Evolutionary conservation across 345 rosid genomes (phyloP), one percentile per base, ranked within the genome.

Genomic region (Corchorus olitorius): DNA sequence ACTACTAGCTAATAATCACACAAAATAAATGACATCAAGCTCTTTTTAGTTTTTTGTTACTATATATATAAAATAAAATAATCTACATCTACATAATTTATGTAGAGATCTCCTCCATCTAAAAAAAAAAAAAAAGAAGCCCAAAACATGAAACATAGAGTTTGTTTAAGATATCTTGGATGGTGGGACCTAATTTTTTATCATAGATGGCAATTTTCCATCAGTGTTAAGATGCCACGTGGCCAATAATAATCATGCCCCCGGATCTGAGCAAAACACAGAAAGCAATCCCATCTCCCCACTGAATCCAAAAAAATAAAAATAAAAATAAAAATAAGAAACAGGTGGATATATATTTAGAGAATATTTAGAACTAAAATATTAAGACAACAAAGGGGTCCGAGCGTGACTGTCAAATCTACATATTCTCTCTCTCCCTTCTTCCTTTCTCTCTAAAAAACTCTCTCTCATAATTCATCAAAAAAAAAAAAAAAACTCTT

Each of bases 401-500:
- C 73, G 80, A 79, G 90, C 81, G 89, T 81, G 92, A 88, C 88
- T 85, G 88, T 87, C 92, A 90, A 90, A 87, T 88, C 92, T 80
- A 62, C 81, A 79, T 83, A 81, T 87, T 87, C 90, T 88, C 84
- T 84, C 82, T 78, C 82, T 50, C 71, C 75, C 65, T 48, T 33
- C 73, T 60, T 61, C 52, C 33, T 37, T 45, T 74, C 66, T 68
- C 74, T 63, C 65, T 76, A 70, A 2, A 2, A 55, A 67, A 64
- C 64, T 77, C 66, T 11, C 79, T 76, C 80, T 62, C 70, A 59
- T 41, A 60, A 78, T 78, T 63, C 82, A 75, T 79, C 72, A 5
- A 4, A 4, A 68, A 68, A 49, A 49, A 75, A 5, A 4, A 4
- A 68, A 68, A 49, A 49, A 6, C 48, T 45, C 48, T 45, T 6